phyloP scores from a whole-genome alignment of 495 filamentous ascomycete genomes.

The Penicillium canescens region DNA sequence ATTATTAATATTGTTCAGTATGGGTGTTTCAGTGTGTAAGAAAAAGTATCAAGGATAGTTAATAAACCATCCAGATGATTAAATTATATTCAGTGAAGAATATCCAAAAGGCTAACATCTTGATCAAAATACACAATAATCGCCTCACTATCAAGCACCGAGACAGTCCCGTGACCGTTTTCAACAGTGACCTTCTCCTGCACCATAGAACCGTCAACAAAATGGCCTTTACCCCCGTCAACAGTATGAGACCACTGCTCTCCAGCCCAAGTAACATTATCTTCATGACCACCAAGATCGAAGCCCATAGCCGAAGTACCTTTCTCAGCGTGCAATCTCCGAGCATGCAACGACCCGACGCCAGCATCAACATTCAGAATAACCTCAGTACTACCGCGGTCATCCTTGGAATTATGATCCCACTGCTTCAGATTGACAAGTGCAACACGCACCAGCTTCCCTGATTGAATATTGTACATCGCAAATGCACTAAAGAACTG shows the following conservation, averaged over 20 bases:
- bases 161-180: neutral
- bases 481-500: slow-evolving; percentile 24
- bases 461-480: slow-evolving; percentile 18
- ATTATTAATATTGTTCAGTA: no score
- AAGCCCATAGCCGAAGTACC: slow-evolving; percentile 22
- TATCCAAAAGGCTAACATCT: no score
- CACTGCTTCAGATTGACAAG: slow-evolving; percentile 20
- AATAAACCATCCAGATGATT: no score
- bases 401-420: neutral
- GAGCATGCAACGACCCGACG: slow-evolving; percentile 9
- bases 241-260: slow-evolving; percentile 25
- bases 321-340: slow-evolving; percentile 14
- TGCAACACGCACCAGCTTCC: slow-evolving; percentile 11
- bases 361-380: slow-evolving; percentile 1
- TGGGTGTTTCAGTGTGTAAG: no score
- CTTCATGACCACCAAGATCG: slow-evolving; percentile 14
- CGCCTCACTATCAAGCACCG: slow-evolving; percentile 8
- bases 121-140: slow-evolving; percentile 4
- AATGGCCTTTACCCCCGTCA: slow-evolving; percentile 18
- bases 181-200: slow-evolving; percentile 1
- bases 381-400: neutral
- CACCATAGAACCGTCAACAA: neutral
- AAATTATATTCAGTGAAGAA: no score
- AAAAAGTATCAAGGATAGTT: no score
- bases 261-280: slow-evolving; percentile 30